These are phyloP conservation scores for Tripterygium wilfordii DNA, from an alignment of 177 flowering plant species.

Conservation along the genomic window DNA sequence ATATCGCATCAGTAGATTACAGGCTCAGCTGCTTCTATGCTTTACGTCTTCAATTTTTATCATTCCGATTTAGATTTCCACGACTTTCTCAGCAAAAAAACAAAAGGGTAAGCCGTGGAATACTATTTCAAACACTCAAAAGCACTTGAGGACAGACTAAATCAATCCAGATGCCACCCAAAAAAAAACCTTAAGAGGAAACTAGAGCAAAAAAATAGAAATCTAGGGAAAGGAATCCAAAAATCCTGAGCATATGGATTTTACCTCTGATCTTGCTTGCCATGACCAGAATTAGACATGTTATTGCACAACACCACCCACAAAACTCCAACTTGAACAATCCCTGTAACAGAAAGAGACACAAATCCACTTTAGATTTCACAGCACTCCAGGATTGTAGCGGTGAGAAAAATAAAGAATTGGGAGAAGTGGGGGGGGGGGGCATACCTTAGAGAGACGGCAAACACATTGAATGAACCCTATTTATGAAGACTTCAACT, in stretches of 20 bases:
- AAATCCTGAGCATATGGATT: neutral
- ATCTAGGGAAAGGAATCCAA: neutral
- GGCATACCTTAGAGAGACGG: conserved; percentile 1
- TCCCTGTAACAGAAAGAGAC: conserved; percentile 1
- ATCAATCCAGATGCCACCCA: neutral
- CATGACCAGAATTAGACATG: conserved; percentile 24
- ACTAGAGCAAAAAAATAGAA: neutral
- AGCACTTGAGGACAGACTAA: no score
- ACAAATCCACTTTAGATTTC: neutral
- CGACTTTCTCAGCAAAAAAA: neutral
- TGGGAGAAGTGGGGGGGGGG: neutral
- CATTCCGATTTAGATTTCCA: neutral
- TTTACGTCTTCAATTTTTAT: no score
- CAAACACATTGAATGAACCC: no score
- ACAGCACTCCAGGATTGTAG: neutral
- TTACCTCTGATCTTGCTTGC: conserved; percentile 29
- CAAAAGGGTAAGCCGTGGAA: neutral
- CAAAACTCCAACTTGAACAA: conserved; percentile 2
- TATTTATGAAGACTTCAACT: no score
- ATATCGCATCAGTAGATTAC: no score
- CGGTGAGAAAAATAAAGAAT: neutral
- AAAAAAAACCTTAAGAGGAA: neutral
- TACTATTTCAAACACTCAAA: neutral
- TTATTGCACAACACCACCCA: conserved; percentile 2
- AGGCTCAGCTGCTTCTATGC: no score